phyloP scores from a whole-genome alignment of 2,329 filamentous ascomycete genomes.

The Drechmeria coniospora region DNA sequence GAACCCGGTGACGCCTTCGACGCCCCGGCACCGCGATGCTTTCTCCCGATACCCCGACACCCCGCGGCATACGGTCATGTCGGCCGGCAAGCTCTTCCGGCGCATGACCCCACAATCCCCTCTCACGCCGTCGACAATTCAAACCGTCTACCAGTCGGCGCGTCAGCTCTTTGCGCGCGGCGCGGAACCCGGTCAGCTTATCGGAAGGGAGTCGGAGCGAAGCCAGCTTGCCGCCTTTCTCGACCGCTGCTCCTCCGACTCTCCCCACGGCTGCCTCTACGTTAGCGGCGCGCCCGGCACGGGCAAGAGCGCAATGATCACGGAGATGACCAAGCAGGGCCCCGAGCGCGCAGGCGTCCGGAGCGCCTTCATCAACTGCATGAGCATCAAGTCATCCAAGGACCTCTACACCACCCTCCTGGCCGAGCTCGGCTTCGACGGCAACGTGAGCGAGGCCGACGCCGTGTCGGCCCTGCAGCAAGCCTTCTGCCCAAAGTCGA shows the following conservation, averaged over 20 bases:
- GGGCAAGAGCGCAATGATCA: constrained; percentile 88
- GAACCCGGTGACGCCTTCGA: constrained; percentile 52
- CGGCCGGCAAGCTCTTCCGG: constrained; percentile 58
- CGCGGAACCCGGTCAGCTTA: constrained; percentile 55
- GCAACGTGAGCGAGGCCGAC: constrained; percentile 46
- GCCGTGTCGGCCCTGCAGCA: constrained; percentile 52
- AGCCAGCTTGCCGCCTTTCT: constrained; percentile 57
- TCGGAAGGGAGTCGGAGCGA: constrained; percentile 59
- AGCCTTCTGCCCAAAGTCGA: constrained; percentile 52
- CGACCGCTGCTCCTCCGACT: constrained; percentile 40
- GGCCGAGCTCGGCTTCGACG: constrained; percentile 47
- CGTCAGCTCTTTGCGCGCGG: constrained; percentile 77
- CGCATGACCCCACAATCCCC: constrained; percentile 67
- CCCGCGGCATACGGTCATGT: constrained; percentile 69
- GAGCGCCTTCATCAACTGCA: constrained; percentile 82
- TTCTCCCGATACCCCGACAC: constrained; percentile 58
- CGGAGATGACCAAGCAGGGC: constrained; percentile 54
- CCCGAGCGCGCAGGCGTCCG: constrained; percentile 38
- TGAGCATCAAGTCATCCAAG: constrained; percentile 80
- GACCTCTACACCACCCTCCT: constrained; percentile 73
- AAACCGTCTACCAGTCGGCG: constrained; percentile 74
- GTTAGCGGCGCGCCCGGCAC: constrained; percentile 92
- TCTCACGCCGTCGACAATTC: constrained; percentile 48
- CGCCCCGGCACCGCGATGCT: constrained; percentile 66
- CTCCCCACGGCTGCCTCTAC: constrained; percentile 70